Base-by-base conservation (phyloP, 106 monocot species). In the Amphibolis antarctica region DNA sequence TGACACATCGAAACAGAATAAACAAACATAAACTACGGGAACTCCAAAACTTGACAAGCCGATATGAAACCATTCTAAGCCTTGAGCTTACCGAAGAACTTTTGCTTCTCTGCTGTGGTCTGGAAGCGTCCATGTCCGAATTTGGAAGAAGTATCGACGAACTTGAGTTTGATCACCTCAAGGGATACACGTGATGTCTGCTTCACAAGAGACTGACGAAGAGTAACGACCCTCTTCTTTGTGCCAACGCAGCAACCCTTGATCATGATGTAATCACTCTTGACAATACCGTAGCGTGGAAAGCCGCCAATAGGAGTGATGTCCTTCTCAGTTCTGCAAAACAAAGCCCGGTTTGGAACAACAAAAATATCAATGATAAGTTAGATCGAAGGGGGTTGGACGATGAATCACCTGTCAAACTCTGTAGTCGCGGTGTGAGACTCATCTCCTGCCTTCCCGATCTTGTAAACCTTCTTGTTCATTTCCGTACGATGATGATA, bases 231-330 rank as follows among this genome's bases (percentile, higher is more conserved):
- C 11, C 72, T 64, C 64, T 72, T 72, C 55, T 72, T 72, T 14
- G 72, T 64, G 5, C 72, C 72, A 25, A 72, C 72, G 29, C 72
- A 72, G 64, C 72, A 72, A 54, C 72, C 72, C 65, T 72, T 72
- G 9, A 72, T 55, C 23, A 72, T 36, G 24, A 72, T 18, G 28
- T 72, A 72, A 25, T 72, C 72, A 44, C 55, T 56, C 65, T 72
- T 72, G 22, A 72, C 72, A 17, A 64, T 36, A 46, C 72, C 72
- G 30, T 64, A 72, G 72, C 65, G 72, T 44, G 72, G 64, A 55
- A 72, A 72, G 18, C 72, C 72, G 1, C 72, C 72, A 64, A 72
- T 72, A 3, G 72, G 72, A 9, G 72, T 72, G 28, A 72, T 72
- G 62, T 72, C 72, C 55, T 72, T 72, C 55, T 72, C 72, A 42